Evolutionary conservation across 768 basidiomycete genomes (phyloP).

Genomic region (Tylopilus cervinicoccineus): DNA sequence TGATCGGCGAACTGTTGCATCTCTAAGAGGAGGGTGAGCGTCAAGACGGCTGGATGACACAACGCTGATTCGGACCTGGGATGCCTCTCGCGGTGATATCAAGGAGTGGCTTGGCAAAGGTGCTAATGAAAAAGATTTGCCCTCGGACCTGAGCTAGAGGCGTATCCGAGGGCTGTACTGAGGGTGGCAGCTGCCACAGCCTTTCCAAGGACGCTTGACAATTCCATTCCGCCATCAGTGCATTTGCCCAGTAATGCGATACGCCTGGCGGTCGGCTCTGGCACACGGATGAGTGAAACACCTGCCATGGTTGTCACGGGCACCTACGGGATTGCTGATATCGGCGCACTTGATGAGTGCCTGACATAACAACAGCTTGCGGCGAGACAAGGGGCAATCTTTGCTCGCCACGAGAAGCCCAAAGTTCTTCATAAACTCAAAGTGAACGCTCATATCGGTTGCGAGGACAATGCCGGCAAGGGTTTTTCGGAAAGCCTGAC

Average conservation of each 20-base stretch:
- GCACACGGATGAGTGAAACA: conserved; percentile 4
- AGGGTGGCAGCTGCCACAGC: conserved; percentile 64
- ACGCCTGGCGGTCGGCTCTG: conserved; percentile 92
- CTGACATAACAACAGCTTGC: conserved; percentile 77
- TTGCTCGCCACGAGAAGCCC: conserved; percentile 42
- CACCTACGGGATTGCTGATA: conserved; percentile 93
- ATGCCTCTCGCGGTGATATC: conserved; percentile 68
- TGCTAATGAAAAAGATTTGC: conserved; percentile 86
- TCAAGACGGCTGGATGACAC: not conserved
- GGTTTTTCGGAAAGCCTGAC: conserved; percentile 58
- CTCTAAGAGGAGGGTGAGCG: conserved; percentile 39
- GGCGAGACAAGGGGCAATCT: conserved; percentile 37
- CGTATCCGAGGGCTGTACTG: conserved; percentile 44
- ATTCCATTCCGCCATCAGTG: conserved; percentile 86
- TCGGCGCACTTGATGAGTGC: conserved; percentile 96
- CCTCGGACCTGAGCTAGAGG: conserved; percentile 67
- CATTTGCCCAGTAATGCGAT: conserved; percentile 89
- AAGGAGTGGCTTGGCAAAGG: conserved; percentile 81
- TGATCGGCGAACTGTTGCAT: conserved; percentile 63
- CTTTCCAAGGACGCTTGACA: conserved; percentile 86
- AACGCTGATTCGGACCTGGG: conserved; percentile 49
- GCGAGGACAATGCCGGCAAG: conserved; percentile 82
- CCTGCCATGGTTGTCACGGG: not conserved
- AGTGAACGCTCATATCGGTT: conserved; percentile 94
- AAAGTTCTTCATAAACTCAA: conserved; percentile 75